phyloP scores from a whole-genome alignment of 1,139 yeast species.

The Saccharomyces hybrid region DNA sequence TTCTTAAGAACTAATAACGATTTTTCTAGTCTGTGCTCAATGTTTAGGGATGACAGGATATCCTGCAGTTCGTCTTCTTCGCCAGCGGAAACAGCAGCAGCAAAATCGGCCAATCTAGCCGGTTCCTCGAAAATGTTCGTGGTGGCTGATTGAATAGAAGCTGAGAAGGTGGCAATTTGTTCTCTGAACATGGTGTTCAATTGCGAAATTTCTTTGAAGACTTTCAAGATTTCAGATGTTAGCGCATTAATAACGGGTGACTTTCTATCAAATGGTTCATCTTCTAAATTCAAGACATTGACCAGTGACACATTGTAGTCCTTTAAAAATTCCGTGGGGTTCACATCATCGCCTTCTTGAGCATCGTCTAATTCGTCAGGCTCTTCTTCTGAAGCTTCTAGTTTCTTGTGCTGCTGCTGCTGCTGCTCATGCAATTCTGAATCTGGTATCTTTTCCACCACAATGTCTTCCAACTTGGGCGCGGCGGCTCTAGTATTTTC shows the following conservation, averaged over 20 bases:
- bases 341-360: conserved; percentile 19
- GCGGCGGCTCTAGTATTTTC: conserved; percentile 7
- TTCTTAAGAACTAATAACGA: conserved; percentile 73
- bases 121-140: conserved; percentile 71
- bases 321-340: conserved; percentile 58
- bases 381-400: conserved; percentile 11
- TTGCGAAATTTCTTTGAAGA: conserved; percentile 53
- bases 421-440: conserved; percentile 8
- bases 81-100: conserved; percentile 73
- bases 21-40: conserved; percentile 67
- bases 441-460: conserved; percentile 21
- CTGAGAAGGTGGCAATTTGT: conserved; percentile 61
- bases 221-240: conserved; percentile 58
- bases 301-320: conserved; percentile 66
- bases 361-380: conserved; percentile 19
- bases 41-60: conserved; percentile 63
- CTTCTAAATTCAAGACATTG: conserved; percentile 58
- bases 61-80: conserved; percentile 57
- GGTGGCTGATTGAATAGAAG: conserved; percentile 56
- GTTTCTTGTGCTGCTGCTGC: conserved; percentile 7
- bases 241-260: conserved; percentile 72
- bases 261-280: conserved; percentile 66
- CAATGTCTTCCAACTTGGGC: conserved; percentile 10
- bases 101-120: conserved; percentile 65
- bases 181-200: conserved; percentile 56